Base-by-base conservation (phyloP, 129 eudicot genomes). In the Lactuca sativa region DNA sequence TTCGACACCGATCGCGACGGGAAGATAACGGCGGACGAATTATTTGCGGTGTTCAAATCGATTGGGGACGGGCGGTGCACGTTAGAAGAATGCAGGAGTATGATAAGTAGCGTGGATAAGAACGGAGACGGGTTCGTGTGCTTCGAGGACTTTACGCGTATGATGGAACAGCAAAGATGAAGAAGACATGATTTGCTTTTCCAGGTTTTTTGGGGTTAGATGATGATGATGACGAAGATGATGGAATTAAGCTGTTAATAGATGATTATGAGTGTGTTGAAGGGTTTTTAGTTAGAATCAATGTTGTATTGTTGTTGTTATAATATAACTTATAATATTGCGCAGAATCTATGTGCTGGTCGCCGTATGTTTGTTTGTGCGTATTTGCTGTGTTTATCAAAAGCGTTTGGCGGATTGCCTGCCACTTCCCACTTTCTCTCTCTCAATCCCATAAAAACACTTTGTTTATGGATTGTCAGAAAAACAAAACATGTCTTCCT, bases 71-170 rank as follows among this genome's bases (percentile, higher is more conserved):
- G 67, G 37, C 43, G 66, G 76, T 88, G 92, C 80, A 72, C 93
- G 79, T 74, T 91, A 40, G 97, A 88, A 44, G 97, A 91, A 4
- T 91, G 97, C 77, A 78, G 70, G 69, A 69, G 84, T n/a, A 91
- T 91, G 97, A 91, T 91, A 37, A 66, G 71, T 0, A 83, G 82
- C 7, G 97, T 88, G 14, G 97, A 91, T 58, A 68, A 49, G 4
- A 82, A 86, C 67, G 84, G 84, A 9, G 96, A 91, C 31, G 97
- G 97, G 56, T 82, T 88, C 70, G 97, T 91, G 14, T 91, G 97
- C 66, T 86, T 88, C 43, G 86, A 88, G 82, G 97, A 91, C 83
- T 91, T 91, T 53, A 37, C 71, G 4, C 72, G 69, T 57, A 91
- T 91, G 97, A 91, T 91, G 97, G 89, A 54, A 17, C 78, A 53